Conservation (phyloP, 495 filamentous ascomycete genomes). For the Aspergillus leporis region DNA sequence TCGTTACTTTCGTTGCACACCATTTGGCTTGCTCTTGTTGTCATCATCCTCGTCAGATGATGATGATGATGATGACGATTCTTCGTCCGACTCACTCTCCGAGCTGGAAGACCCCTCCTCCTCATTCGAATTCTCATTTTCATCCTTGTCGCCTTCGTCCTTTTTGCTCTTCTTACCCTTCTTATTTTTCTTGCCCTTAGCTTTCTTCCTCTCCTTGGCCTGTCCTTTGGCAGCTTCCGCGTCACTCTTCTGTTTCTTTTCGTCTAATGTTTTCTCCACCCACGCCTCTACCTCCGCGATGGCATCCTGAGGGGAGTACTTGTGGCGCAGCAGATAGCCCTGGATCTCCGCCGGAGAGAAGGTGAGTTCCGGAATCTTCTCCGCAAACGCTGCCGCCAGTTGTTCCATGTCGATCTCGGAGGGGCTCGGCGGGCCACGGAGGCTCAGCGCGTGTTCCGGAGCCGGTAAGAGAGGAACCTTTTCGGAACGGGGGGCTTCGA, state of each 20-base stretch:
- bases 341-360: slow-evolving; percentile 72
- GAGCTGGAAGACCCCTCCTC: neutral
- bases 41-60: neutral
- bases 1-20: too few species aligned
- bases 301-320: slow-evolving; percentile 56
- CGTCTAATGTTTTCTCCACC: slow-evolving; percentile 45
- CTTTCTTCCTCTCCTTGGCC: neutral
- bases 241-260: slow-evolving; percentile 34
- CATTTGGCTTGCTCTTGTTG: neutral
- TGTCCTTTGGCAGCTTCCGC: neutral
- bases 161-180: neutral
- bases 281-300: slow-evolving; percentile 56
- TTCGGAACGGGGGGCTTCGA: neutral
- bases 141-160: neutral
- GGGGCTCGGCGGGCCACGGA: neutral
- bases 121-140: neutral
- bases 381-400: slow-evolving; percentile 52
- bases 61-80: neutral
- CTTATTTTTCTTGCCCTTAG: neutral
- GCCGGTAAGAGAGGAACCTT: neutral
- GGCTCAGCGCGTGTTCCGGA: neutral
- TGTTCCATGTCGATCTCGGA: slow-evolving; percentile 23
- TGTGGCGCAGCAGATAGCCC: slow-evolving; percentile 58
- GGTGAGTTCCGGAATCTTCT: slow-evolving; percentile 44
- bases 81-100: neutral